These are phyloP conservation scores for Phytophthora fragariae DNA, from an alignment of 352 stramenopile genomes.

Conservation along the genomic window DNA sequence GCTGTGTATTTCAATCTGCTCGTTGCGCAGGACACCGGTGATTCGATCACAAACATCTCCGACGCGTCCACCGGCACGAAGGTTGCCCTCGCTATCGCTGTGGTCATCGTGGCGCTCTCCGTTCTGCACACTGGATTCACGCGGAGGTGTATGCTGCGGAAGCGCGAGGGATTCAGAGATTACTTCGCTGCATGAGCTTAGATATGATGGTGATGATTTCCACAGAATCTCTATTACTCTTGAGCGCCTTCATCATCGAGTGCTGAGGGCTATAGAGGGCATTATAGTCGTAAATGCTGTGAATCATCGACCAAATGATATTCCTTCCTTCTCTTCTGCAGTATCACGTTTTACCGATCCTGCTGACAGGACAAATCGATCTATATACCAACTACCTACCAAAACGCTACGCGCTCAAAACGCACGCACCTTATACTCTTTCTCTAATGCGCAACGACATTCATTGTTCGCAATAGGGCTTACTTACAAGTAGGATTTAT, in stretches of 20 bases:
- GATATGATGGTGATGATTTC: slow-evolving; percentile 15
- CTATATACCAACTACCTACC: slow-evolving; percentile 20
- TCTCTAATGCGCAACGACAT: slow-evolving; percentile 16
- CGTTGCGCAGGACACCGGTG: slow-evolving; percentile 62
- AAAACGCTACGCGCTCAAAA: slow-evolving; percentile 22
- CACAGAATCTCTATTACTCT: background rate
- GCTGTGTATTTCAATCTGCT: slow-evolving; percentile 90
- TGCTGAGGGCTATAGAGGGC: background rate
- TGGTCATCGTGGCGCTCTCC: slow-evolving; percentile 59
- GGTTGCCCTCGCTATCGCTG: slow-evolving; percentile 54
- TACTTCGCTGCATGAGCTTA: slow-evolving; percentile 47
- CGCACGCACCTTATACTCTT: slow-evolving; percentile 27
- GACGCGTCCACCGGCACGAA: slow-evolving; percentile 71
- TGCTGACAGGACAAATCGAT: slow-evolving; percentile 11
- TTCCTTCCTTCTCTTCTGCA: background rate
- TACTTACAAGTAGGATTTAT: slow-evolving; percentile 18
- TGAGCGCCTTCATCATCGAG: background rate
- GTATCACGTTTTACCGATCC: slow-evolving; percentile 1
- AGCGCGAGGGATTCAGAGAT: slow-evolving; percentile 42
- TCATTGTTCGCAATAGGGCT: slow-evolving; percentile 12
- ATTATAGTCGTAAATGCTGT: background rate
- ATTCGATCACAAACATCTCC: slow-evolving; percentile 53
- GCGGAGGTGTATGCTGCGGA: slow-evolving; percentile 72
- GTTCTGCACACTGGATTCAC: slow-evolving; percentile 78
- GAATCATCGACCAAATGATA: slow-evolving; percentile 20